phyloP scores from a whole-genome alignment of 2,329 filamentous ascomycete species.

The Phialophora chinensis region DNA sequence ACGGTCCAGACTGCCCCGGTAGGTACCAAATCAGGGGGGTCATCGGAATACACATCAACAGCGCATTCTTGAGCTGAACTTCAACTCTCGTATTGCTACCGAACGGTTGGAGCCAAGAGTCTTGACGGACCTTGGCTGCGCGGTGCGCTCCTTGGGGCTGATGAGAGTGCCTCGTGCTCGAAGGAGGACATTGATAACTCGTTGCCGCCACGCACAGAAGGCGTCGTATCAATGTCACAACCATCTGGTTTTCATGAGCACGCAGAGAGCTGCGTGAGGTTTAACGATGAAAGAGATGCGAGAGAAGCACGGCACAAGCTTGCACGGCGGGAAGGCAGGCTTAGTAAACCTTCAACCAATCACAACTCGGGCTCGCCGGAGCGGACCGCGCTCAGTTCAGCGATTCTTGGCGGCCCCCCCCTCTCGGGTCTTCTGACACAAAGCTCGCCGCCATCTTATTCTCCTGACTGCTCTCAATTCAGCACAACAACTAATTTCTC shows the following conservation, averaged over 20 bases:
- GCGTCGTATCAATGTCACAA: neutral
- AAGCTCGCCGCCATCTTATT: neutral
- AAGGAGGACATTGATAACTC: neutral
- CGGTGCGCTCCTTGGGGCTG: neutral
- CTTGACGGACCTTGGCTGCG: neutral
- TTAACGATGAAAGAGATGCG: neutral
- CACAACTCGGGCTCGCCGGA: neutral
- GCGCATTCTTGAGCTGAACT: neutral
- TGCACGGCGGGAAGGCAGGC: neutral
- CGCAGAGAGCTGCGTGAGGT: neutral
- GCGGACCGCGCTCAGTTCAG: neutral
- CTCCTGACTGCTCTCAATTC: neutral
- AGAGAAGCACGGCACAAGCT: neutral
- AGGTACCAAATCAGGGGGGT: neutral
- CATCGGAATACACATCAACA: neutral
- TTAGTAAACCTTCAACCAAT: neutral
- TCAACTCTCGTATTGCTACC: neutral
- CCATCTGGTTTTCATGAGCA: neutral
- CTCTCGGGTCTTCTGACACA: neutral
- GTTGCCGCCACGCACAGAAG: neutral
- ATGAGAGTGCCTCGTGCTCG: neutral
- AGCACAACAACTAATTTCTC: neutral
- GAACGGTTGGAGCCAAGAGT: neutral
- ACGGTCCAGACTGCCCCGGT: no score
- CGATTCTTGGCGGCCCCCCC: neutral